A percentile compares a stretch with the other conserved stretches of the same genome.
Conservation (phyloP, 164 flowering plant species). For the Vitis rotundifolia region DNA sequence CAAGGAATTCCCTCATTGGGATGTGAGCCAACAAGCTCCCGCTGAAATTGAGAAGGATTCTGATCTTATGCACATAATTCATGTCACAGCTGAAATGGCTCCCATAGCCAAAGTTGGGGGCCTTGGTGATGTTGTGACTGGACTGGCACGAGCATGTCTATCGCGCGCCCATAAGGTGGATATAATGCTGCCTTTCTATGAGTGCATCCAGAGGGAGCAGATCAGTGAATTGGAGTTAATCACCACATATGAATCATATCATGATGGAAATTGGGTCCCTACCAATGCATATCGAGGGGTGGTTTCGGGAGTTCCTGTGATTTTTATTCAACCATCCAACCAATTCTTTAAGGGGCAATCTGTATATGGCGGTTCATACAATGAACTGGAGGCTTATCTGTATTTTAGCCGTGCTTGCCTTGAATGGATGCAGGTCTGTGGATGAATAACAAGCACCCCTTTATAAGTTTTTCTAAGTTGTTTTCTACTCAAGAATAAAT, state of each 20-base stretch:
- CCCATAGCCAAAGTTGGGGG: slow-evolving; percentile 79
- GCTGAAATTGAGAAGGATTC: slow-evolving; percentile 38
- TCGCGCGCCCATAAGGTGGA: slow-evolving; percentile 63
- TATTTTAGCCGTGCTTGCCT: slow-evolving; percentile 75
- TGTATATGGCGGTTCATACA: slow-evolving; percentile 68
- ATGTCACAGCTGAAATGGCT: slow-evolving; percentile 80
- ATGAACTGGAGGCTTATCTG: slow-evolving; percentile 71
- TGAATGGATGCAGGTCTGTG: slow-evolving; percentile 76
- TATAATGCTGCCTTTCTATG: slow-evolving; percentile 68
- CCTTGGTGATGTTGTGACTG: slow-evolving; percentile 81
- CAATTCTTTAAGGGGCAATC: slow-evolving; percentile 56
- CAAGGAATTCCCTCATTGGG: slow-evolving; percentile 37
- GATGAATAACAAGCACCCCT: not conserved
- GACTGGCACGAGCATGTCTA: slow-evolving; percentile 66
- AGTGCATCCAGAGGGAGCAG: slow-evolving; percentile 55
- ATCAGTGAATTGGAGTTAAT: slow-evolving; percentile 37
- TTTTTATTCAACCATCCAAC: slow-evolving; percentile 58
- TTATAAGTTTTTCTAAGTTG: too few relatives aligned
- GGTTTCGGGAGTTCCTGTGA: slow-evolving; percentile 54
- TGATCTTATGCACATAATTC: slow-evolving; percentile 52
- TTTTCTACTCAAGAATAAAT: too few relatives aligned
- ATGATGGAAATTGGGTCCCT: slow-evolving; percentile 57
- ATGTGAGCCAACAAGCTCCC: slow-evolving; percentile 21
- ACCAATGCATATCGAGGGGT: slow-evolving; percentile 52
- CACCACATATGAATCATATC: slow-evolving; percentile 45